Conservation (phyloP, 176 grass and related monocot genomes). For the Zea luxurians region DNA sequence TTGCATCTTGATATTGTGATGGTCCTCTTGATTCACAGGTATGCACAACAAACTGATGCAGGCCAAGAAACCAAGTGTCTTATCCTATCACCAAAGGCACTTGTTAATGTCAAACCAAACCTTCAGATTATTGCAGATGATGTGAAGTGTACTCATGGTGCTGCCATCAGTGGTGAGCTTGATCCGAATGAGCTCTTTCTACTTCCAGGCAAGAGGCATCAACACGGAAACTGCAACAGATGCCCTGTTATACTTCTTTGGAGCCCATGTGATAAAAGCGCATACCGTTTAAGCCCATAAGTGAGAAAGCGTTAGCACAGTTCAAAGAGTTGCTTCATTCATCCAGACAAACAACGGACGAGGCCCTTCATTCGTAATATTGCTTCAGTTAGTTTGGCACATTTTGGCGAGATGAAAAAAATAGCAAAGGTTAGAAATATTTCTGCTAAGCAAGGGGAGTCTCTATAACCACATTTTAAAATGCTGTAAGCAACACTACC, state of each 20-base stretch:
- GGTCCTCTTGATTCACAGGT: slow-evolving; percentile 42
- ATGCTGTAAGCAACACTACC: background rate
- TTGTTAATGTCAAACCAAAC: slow-evolving; percentile 92
- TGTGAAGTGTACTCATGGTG: slow-evolving; percentile 95
- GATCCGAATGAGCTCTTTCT: slow-evolving; percentile 77
- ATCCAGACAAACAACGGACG: slow-evolving; percentile 23
- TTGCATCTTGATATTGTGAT: background rate
- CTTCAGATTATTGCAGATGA: slow-evolving; percentile 97
- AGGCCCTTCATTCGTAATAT: background rate
- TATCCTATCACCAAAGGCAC: slow-evolving; percentile 73
- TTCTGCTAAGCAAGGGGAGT: background rate
- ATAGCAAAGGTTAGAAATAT: background rate
- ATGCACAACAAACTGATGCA: slow-evolving; percentile 81
- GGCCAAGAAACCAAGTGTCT: slow-evolving; percentile 86
- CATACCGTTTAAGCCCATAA: slow-evolving; percentile 69
- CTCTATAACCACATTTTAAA: background rate
- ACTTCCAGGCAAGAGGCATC: slow-evolving; percentile 78
- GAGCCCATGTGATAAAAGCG: slow-evolving; percentile 70
- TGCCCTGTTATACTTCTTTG: slow-evolving; percentile 81
- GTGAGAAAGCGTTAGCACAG: slow-evolving; percentile 44
- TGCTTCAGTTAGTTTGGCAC: background rate
- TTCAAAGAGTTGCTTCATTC: slow-evolving; percentile 60
- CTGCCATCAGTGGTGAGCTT: slow-evolving; percentile 89
- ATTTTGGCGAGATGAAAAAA: slow-evolving; percentile 26
- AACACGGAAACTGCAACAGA: slow-evolving; percentile 61